Percentiles rank a stretch among this genome's conserved stretches.
Evolutionary conservation across 1,284 basidiomycete genomes (phyloP).

Genomic region (Leccinum angustisporum): DNA sequence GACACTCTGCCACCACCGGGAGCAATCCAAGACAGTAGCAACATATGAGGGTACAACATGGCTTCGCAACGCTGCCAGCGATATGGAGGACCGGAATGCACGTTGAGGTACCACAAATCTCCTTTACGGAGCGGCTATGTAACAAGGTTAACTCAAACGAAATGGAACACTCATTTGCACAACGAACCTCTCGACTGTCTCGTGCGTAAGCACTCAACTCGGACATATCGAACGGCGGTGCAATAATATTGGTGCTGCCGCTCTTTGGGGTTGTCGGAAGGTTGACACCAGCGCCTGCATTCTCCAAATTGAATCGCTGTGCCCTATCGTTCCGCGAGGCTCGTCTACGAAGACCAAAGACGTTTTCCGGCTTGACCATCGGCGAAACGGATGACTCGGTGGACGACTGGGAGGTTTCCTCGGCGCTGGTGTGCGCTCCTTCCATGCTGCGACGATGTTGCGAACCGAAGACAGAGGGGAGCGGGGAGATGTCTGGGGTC

Average conservation of each 20-base stretch:
- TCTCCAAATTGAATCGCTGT: slow-evolving; percentile 16
- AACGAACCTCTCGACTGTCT: slow-evolving; percentile 45
- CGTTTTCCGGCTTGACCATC: slow-evolving; percentile 39
- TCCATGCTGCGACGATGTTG: slow-evolving; percentile 81
- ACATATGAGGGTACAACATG: slow-evolving; percentile 74
- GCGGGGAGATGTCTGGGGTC: slow-evolving; percentile 55
- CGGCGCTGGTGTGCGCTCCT: slow-evolving; percentile 55
- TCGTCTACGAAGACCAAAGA: slow-evolving; percentile 64
- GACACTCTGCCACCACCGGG: slow-evolving; percentile 71
- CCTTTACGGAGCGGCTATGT: slow-evolving; percentile 79
- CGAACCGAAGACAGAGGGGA: slow-evolving; percentile 71
- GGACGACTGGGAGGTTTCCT: slow-evolving; percentile 27
- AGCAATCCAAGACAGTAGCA: slow-evolving; percentile 81
- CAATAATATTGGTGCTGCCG: slow-evolving; percentile 36
- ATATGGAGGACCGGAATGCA: slow-evolving; percentile 76
- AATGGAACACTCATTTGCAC: slow-evolving; percentile 26
- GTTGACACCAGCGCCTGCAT: slow-evolving; percentile 17
- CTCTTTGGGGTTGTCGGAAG: slow-evolving; percentile 30
- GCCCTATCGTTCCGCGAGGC: slow-evolving; percentile 45
- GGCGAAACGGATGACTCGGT: slow-evolving; percentile 28
- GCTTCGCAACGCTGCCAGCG: slow-evolving; percentile 85
- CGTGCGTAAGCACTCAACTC: slow-evolving; percentile 46
- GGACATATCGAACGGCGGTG: slow-evolving; percentile 46
- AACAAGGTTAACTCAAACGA: slow-evolving; percentile 30
- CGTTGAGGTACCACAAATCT: slow-evolving; percentile 85